These are phyloP conservation scores for Geotrichum siamense DNA, from an alignment of 1,139 yeast genomes.

Conservation along the genomic window DNA sequence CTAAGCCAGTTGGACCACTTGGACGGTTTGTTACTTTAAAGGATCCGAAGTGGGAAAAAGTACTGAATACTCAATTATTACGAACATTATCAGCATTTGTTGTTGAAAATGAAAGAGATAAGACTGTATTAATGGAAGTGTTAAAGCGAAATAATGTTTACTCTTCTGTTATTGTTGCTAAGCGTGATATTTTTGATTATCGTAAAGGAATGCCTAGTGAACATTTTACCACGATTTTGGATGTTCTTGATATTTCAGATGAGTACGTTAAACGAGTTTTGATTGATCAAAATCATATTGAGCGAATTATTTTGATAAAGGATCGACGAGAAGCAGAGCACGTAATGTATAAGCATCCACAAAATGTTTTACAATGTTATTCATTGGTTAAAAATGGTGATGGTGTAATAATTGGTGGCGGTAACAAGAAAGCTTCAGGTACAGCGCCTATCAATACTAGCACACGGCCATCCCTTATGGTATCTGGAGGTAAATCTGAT, in stretches of 20 bases:
- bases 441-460: conserved; percentile 53
- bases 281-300: conserved; percentile 59
- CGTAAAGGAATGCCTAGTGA: conserved; percentile 35
- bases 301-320: conserved; percentile 48
- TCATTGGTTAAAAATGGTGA: conserved; percentile 43
- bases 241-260: conserved; percentile 50
- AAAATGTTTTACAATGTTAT: conserved; percentile 44
- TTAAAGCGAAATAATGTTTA: conserved; percentile 33
- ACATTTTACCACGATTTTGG: conserved; percentile 46
- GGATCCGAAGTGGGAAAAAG: conserved; percentile 51
- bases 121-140: conserved; percentile 42
- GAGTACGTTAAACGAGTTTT: conserved; percentile 52
- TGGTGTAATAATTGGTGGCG: conserved; percentile 29
- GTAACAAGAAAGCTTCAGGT: conserved; percentile 31
- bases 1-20: conserved; percentile 74
- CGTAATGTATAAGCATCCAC: conserved; percentile 35
- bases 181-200: conserved; percentile 51
- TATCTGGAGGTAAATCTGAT: conserved; percentile 20
- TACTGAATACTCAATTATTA: conserved; percentile 50
- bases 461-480: conserved; percentile 23
- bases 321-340: conserved; percentile 47
- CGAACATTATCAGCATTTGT: conserved; percentile 55
- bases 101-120: conserved; percentile 60
- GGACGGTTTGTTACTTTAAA: conserved; percentile 59
- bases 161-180: conserved; percentile 46